A percentile compares a stretch with the other conserved stretches of the same genome.
Evolutionary conservation across 176 grass and related monocot species (phyloP).

Genomic region (Cymbopogon citratus): DNA sequence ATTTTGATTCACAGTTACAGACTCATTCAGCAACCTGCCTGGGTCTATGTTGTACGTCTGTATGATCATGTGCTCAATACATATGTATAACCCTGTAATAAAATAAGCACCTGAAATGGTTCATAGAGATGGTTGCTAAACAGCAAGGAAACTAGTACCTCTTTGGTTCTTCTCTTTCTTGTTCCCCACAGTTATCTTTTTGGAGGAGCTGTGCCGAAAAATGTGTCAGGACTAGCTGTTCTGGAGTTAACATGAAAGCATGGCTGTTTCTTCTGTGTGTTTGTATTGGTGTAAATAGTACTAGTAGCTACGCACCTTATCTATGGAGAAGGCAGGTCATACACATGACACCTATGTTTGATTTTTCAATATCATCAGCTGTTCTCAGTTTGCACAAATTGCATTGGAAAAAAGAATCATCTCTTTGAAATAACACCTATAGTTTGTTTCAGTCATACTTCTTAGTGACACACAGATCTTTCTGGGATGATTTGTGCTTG

Average conservation of each 20-base stretch:
- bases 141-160: not conserved
- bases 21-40: not conserved
- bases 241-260: not conserved
- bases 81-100: no score
- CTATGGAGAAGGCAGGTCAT: no score
- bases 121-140: not conserved
- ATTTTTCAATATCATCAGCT: not conserved
- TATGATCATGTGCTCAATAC: not conserved
- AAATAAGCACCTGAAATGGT: not conserved
- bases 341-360: not conserved
- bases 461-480: not conserved
- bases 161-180: not conserved
- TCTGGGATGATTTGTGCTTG: not conserved
- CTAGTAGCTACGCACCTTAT: no score
- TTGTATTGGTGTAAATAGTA: no score
- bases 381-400: not conserved
- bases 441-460: not conserved
- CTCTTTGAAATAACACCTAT: not conserved
- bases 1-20: not conserved
- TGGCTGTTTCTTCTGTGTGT: not conserved
- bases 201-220: not conserved
- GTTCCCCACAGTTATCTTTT: not conserved
- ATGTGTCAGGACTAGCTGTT: not conserved
- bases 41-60: not conserved
- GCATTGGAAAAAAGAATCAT: not conserved